Conservation (phyloP, 345 rosid species). For the Rhodamnia rubescens region DNA sequence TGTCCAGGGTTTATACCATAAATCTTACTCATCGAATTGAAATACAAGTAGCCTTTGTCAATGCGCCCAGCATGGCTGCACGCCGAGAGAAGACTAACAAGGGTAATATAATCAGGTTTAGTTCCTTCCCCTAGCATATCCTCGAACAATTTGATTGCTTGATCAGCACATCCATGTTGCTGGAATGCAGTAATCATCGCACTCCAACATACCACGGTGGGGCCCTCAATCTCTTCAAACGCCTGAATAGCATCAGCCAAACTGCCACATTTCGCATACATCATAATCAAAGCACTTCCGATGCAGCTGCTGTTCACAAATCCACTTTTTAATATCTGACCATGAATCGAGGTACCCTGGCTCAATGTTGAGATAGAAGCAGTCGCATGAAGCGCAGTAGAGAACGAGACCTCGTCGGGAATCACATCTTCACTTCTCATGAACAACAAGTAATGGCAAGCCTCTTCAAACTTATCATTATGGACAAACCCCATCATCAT, state of each 20-base stretch:
- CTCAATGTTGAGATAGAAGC: conserved; percentile 19
- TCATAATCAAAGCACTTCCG: conserved; percentile 26
- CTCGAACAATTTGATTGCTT: conserved; percentile 18
- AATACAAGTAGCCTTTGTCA: conserved; percentile 26
- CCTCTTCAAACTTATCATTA: conserved; percentile 17
- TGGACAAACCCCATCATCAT: conserved; percentile 27
- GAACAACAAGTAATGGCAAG: conserved; percentile 14
- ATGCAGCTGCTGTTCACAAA: conserved; percentile 9
- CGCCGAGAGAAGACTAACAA: conserved; percentile 27
- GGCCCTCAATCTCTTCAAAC: conserved; percentile 22
- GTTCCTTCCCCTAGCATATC: conserved; percentile 23
- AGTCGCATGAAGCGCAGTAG: conserved; percentile 27
- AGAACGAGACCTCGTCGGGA: conserved; percentile 33
- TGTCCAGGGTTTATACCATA: conserved; percentile 23
- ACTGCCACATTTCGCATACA: conserved; percentile 37
- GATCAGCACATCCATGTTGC: conserved; percentile 31
- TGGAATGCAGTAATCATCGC: conserved; percentile 31
- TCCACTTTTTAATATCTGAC: conserved; percentile 27
- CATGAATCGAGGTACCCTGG: conserved; percentile 23
- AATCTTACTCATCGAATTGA: conserved; percentile 21
- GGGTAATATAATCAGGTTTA: conserved; percentile 24
- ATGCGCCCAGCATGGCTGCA: conserved; percentile 27
- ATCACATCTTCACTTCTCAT: conserved; percentile 20
- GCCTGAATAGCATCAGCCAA: conserved; percentile 11
- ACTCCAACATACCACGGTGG: conserved; percentile 28